Evolutionary conservation across 2,329 filamentous ascomycete species (phyloP), one percentile per base, ranked within the genome.

Genomic region (Ophiostoma fasciatum): DNA sequence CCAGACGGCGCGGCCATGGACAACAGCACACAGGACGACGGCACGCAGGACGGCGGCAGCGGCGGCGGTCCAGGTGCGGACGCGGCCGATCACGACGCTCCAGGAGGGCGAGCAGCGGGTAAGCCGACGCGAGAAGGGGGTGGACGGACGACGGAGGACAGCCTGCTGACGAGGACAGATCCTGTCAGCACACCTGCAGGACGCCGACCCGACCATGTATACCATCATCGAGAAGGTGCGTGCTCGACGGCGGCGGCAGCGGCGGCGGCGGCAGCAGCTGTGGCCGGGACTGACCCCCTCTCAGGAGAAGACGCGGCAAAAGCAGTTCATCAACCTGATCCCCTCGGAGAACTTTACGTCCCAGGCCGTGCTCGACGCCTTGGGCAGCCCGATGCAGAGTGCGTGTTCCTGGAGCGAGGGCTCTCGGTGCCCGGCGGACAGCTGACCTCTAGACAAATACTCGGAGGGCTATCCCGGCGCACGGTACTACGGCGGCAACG

Each of bases 321-420:
- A 94, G 61, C 85, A 96, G 59, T 98, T 94, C 53, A 94, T 98
- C 64, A 96, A 96, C 60, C 68, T 94, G 39, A 94, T 94, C 47
- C 85, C 85, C 15, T 94, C 85, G 7, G 85, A 94, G 62, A 94
- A 94, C 63, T 93, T 94, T 53, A 94, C 85, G 19, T 93, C 85
- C 7, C 82, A 92, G 58, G 83, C 85, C 21, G 85, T 94, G 15
- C 71, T 94, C 38, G 85, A 94, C 66, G 83, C 85, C 23, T 66
- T 94, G 42, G 85, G 85, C 46, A 93, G 84, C 65, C 80, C 87
- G 36, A 94, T 94, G 85, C 85, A 93, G 59, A 94, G 82, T 87
- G 63, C 47, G 71, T 60, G 36, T 30, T 28, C 22, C 11, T 26
- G 9, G 23, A 3, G 15, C 21, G 25, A 15, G 4, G 19, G n/a